Conservation (phyloP, 2,329 filamentous ascomycete genomes). For the Clathrospora elynae region DNA sequence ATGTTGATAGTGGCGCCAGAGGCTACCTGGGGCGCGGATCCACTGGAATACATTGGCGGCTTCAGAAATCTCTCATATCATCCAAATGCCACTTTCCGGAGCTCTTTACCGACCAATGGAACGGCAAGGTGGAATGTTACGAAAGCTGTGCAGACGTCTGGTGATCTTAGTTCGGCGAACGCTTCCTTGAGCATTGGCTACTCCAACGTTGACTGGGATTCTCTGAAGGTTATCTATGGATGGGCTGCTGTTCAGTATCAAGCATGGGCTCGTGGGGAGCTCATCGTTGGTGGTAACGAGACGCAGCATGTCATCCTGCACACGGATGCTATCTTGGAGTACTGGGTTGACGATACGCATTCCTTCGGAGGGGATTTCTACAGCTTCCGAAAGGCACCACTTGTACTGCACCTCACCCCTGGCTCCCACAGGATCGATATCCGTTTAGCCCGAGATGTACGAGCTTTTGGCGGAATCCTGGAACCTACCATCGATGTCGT, state of each 20-base stretch:
- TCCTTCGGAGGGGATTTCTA: slow-evolving; percentile 65
- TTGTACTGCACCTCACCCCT: slow-evolving; percentile 56
- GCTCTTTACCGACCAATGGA: slow-evolving; percentile 58
- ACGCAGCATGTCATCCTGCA: slow-evolving; percentile 51
- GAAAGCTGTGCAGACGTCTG: slow-evolving; percentile 39
- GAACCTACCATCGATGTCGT: slow-evolving; percentile 53
- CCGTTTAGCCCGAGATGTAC: slow-evolving; percentile 61
- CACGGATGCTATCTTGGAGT: slow-evolving; percentile 58
- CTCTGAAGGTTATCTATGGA: slow-evolving; percentile 60
- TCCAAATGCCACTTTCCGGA: slow-evolving; percentile 52
- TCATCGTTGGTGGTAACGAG: slow-evolving; percentile 48
- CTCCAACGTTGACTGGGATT: slow-evolving; percentile 59
- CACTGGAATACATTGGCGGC: slow-evolving; percentile 59
- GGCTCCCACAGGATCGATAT: slow-evolving; percentile 59
- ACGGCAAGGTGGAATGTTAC: slow-evolving; percentile 56
- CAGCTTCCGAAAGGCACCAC: slow-evolving; percentile 56
- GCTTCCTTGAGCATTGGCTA: slow-evolving; percentile 54
- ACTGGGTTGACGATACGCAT: slow-evolving; percentile 57
- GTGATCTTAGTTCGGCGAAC: slow-evolving; percentile 37
- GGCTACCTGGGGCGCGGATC: slow-evolving; percentile 64
- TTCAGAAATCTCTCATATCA: slow-evolving; percentile 56
- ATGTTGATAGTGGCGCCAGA: slow-evolving; percentile 49
- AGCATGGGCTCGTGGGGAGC: slow-evolving; percentile 60
- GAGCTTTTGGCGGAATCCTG: slow-evolving; percentile 59
- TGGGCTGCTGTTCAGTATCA: slow-evolving; percentile 65